phyloP scores from a whole-genome alignment of 305 asterid genomes.

The Fraxinus greggii region DNA sequence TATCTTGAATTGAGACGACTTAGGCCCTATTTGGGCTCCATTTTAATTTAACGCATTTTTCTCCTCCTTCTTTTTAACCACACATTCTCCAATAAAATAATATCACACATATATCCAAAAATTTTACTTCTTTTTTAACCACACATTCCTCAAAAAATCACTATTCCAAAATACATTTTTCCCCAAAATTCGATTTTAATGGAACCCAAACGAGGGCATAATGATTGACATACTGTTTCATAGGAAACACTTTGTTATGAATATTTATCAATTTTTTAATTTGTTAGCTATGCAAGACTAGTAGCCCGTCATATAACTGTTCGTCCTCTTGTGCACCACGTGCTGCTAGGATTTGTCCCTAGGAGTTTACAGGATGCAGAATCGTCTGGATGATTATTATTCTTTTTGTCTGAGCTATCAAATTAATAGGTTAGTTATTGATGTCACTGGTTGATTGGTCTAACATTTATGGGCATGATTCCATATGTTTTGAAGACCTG shows the following conservation, averaged over 20 bases:
- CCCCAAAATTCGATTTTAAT: no score
- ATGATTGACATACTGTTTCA: not conserved
- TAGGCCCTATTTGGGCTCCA: not conserved
- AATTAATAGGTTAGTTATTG: not conserved
- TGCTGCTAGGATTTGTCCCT: not conserved
- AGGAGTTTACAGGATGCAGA: slow-evolving; percentile 10
- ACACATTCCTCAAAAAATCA: no score
- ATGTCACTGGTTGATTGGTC: slow-evolving; percentile 9
- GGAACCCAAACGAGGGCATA: not conserved
- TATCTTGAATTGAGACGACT: not conserved
- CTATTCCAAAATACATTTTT: no score
- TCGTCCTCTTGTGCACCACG: slow-evolving; percentile 13
- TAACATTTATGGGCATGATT: slow-evolving; percentile 12
- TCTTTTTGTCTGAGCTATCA: slow-evolving; percentile 8
- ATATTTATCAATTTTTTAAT: not conserved
- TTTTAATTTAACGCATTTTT: no score
- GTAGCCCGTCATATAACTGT: not conserved
- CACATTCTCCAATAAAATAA: no score
- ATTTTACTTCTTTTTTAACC: no score
- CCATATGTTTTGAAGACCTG: slow-evolving; percentile 3
- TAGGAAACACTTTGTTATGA: not conserved
- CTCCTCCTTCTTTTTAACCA: no score
- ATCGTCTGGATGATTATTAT: not conserved
- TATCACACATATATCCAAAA: no score
- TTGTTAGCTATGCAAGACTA: slow-evolving; percentile 2